These are phyloP conservation scores for Spathaspora sp. DNA, from an alignment of 1,139 yeast genomes.

Conservation along the genomic window DNA sequence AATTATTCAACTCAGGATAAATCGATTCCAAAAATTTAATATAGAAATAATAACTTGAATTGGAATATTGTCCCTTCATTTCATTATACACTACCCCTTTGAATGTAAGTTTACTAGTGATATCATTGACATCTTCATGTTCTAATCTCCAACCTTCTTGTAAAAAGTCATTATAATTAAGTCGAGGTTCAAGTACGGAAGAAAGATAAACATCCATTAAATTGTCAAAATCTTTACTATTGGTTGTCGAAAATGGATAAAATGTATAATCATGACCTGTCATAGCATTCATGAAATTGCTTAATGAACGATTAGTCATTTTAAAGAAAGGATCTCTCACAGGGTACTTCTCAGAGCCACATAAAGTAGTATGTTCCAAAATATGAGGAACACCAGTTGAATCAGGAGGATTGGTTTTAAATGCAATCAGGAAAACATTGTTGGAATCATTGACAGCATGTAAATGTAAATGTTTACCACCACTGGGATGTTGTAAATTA, in stretches of 20 bases:
- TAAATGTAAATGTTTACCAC: conserved; percentile 81
- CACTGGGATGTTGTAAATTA: conserved; percentile 68
- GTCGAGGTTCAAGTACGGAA: conserved; percentile 79
- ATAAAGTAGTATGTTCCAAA: conserved; percentile 89
- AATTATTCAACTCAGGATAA: conserved; percentile 79
- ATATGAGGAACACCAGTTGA: conserved; percentile 95
- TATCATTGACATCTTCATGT: conserved; percentile 59
- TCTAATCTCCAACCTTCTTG: conserved; percentile 99
- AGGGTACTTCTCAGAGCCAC: conserved; percentile 89
- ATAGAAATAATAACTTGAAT: conserved; percentile 82
- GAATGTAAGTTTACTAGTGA: conserved; percentile 59
- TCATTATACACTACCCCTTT: conserved; percentile 98
- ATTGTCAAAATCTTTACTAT: conserved; percentile 74
- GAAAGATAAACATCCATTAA: conserved; percentile 87
- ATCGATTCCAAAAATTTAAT: conserved; percentile 82
- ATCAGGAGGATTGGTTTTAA: conserved; percentile 93
- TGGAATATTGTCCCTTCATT: conserved; percentile 97
- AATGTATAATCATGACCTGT: conserved; percentile 96
- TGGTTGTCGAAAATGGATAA: conserved; percentile 95
- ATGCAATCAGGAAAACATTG: conserved; percentile 85
- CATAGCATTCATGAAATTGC: conserved; percentile 98
- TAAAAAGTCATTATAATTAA: conserved; percentile 76
- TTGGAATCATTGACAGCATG: conserved; percentile 73
- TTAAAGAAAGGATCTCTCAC: conserved; percentile 97
- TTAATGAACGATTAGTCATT: conserved; percentile 83